These are phyloP conservation scores for Pyrus bretschneideri DNA, from an alignment of 306 rosid genomes.

Conservation along the genomic window DNA sequence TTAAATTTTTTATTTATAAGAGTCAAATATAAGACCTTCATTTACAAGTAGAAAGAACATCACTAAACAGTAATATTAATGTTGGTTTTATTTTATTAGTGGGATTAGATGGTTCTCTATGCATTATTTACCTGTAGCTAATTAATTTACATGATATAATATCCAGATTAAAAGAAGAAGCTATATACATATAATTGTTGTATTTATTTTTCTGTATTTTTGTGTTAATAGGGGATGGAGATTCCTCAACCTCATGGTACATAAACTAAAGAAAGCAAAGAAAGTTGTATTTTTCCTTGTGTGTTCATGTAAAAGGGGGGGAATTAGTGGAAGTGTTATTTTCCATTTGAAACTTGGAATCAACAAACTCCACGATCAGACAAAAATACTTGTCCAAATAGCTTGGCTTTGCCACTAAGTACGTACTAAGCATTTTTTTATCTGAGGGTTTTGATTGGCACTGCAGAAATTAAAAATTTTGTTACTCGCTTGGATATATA, in stretches of 20 bases:
- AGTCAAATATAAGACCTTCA: too few relatives aligned
- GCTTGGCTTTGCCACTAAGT: background rate
- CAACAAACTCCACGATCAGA: background rate
- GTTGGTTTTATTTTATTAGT: background rate
- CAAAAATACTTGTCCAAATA: background rate
- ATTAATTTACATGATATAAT: too few relatives aligned
- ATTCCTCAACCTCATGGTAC: slow-evolving; percentile 9
- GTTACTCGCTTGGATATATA: background rate
- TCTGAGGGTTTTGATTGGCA: background rate
- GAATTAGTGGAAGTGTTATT: background rate
- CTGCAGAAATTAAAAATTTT: background rate
- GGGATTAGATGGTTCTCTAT: slow-evolving; percentile 5
- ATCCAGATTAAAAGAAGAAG: background rate
- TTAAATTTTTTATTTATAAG: too few relatives aligned
- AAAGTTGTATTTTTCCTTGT: background rate
- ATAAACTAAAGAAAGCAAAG: background rate
- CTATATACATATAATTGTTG: slow-evolving; percentile 5
- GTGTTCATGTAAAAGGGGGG: background rate
- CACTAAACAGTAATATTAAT: too few relatives aligned
- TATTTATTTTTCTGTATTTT: slow-evolving; percentile 9
- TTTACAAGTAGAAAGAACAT: too few relatives aligned
- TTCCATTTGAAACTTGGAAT: background rate
- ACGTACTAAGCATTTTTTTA: background rate
- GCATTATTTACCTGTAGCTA: background rate
- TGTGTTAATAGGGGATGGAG: background rate